A percentile compares a stretch with the other conserved stretches of the same genome.
Evolutionary conservation across 2,329 filamentous ascomycete genomes (phyloP).

Genomic region (Aspergillus fumigatiaffinis): DNA sequence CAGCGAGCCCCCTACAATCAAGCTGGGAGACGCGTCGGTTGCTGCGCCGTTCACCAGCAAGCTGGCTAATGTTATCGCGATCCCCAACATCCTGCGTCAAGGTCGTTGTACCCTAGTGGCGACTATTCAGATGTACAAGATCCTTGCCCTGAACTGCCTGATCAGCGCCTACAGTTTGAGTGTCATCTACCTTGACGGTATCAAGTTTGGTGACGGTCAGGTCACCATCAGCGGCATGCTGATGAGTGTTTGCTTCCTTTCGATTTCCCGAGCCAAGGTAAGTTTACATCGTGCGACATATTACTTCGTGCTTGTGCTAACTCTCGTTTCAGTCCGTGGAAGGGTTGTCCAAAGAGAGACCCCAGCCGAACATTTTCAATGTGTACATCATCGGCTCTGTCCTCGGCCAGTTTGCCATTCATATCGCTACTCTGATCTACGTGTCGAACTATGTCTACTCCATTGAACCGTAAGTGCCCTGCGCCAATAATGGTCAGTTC

Average conservation of each 20-base stretch:
- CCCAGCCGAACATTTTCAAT: slow-evolving; percentile 99
- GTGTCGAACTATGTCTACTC: slow-evolving; percentile 83
- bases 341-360: slow-evolving; percentile 90
- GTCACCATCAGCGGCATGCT: slow-evolving; percentile 99
- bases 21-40: slow-evolving; percentile 94
- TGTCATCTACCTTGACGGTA: slow-evolving; percentile 93
- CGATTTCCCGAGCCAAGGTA: slow-evolving; percentile 90
- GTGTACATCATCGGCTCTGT: slow-evolving; percentile 98
- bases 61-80: slow-evolving; percentile 90
- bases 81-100: slow-evolving; percentile 97
- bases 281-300: slow-evolving; percentile 10
- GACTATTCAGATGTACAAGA: slow-evolving; percentile 99
- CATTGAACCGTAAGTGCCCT: slow-evolving; percentile 69
- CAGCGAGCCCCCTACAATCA: slow-evolving; percentile 88
- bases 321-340: slow-evolving; percentile 65
- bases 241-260: slow-evolving; percentile 99
- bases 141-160: slow-evolving; percentile 92
- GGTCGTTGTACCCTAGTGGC: slow-evolving; percentile 95
- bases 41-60: slow-evolving; percentile 98
- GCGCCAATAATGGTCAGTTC: not conserved
- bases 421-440: slow-evolving; percentile 91
- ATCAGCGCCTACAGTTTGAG: slow-evolving; percentile 97
- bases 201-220: slow-evolving; percentile 98
- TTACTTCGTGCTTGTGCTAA: slow-evolving; percentile 7
- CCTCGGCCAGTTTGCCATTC: slow-evolving; percentile 92